phyloP scores from a whole-genome alignment of 768 basidiomycete genomes.

The Tulasnella sp. region DNA sequence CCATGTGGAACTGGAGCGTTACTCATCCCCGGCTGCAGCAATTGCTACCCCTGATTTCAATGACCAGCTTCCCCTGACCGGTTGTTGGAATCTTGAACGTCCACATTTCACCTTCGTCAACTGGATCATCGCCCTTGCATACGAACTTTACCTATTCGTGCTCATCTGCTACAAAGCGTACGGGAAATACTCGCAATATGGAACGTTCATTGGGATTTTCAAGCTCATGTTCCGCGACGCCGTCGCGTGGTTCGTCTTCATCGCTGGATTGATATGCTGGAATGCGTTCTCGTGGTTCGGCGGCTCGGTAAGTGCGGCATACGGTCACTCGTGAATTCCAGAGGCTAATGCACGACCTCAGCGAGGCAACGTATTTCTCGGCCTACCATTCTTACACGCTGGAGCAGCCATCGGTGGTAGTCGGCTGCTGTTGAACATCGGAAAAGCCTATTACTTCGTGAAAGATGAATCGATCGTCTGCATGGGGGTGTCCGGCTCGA shows the following conservation, averaged over 20 bases:
- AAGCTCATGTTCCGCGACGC: conserved; percentile 4
- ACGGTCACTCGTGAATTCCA: neutral
- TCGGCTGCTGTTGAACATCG: neutral
- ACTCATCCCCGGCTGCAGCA: neutral
- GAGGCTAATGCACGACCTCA: neutral
- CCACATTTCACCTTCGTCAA: neutral
- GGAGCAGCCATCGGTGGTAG: conserved; percentile 2
- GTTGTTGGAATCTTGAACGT: neutral
- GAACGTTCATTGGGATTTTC: neutral
- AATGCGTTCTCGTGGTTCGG: conserved; percentile 1
- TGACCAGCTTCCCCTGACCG: neutral
- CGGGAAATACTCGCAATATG: neutral
- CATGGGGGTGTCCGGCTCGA: too few species aligned
- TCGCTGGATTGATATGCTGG: neutral
- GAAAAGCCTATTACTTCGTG: neutral
- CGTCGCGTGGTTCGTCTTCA: conserved; percentile 1
- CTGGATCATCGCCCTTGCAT: neutral
- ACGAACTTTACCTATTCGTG: neutral
- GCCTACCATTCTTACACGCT: neutral
- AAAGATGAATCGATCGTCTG: too few species aligned
- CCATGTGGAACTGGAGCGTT: neutral
- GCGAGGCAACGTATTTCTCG: neutral
- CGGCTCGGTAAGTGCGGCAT: neutral
- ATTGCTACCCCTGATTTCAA: neutral
- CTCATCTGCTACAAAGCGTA: neutral